Evolutionary conservation across 306 rosid species (phyloP).

Genomic region (Prinsepia uniflora): DNA sequence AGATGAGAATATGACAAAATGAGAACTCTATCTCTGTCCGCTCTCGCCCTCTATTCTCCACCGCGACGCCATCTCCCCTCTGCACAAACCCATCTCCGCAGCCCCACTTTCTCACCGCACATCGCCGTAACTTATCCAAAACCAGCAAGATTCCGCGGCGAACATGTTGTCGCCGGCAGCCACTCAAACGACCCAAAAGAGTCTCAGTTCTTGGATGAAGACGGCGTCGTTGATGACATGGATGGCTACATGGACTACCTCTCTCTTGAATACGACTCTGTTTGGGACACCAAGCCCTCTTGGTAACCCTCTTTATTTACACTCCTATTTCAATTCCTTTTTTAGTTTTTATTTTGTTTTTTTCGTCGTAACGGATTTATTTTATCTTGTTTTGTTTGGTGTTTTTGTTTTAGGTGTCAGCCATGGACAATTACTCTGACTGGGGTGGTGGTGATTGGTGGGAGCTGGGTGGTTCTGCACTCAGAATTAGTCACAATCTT

Average conservation of each 20-base stretch:
- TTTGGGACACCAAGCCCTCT: slow-evolving; percentile 96
- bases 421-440: slow-evolving; percentile 55
- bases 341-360: background rate
- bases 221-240: slow-evolving; percentile 67
- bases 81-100: slow-evolving; percentile 26
- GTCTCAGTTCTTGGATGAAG: slow-evolving; percentile 58
- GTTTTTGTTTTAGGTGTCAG: slow-evolving; percentile 45
- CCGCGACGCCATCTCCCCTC: slow-evolving; percentile 14
- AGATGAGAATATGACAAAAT: slow-evolving; percentile 27
- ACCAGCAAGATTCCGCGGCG: slow-evolving; percentile 14
- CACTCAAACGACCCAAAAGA: slow-evolving; percentile 37
- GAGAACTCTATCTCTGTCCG: slow-evolving; percentile 40
- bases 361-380: background rate
- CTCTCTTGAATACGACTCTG: slow-evolving; percentile 87
- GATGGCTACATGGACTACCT: slow-evolving; percentile 79
- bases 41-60: slow-evolving; percentile 26
- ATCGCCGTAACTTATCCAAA: slow-evolving; percentile 22
- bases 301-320: slow-evolving; percentile 42
- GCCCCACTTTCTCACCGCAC: slow-evolving; percentile 17
- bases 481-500: slow-evolving; percentile 40
- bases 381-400: background rate
- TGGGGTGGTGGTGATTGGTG: slow-evolving; percentile 33
- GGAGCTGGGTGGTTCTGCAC: slow-evolving; percentile 61
- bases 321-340: background rate
- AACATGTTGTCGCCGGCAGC: slow-evolving; percentile 27